These are phyloP conservation scores for Taiozyma sp. DNA, from an alignment of 1,139 yeast species.

Conservation along the genomic window DNA sequence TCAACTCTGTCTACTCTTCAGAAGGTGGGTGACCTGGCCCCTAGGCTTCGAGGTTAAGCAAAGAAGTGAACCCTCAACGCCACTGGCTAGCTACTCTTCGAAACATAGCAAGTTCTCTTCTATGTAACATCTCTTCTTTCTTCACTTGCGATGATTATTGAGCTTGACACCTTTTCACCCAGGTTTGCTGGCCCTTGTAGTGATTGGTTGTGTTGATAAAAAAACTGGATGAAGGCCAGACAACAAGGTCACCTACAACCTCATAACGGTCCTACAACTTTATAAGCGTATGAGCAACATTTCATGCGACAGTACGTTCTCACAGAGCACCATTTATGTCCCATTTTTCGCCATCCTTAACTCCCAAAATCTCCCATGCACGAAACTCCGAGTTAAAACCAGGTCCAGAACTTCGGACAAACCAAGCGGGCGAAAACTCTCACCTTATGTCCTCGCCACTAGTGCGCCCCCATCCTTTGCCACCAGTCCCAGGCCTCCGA, in stretches of 20 bases:
- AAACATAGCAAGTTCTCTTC: not conserved
- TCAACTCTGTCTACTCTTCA: not conserved
- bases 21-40: not conserved
- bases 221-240: not conserved
- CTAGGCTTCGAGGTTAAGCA: not conserved
- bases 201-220: not conserved
- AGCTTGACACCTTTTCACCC: not conserved
- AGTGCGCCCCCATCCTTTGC: not conserved
- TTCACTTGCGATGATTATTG: not conserved
- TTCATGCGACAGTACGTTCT: too few relatives aligned
- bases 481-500: not conserved
- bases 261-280: too few relatives aligned
- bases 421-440: not conserved
- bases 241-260: too few relatives aligned
- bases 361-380: not conserved
- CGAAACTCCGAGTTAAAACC: not conserved
- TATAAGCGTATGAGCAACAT: too few relatives aligned
- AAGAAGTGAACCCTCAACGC: not conserved
- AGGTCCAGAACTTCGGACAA: not conserved
- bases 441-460: not conserved
- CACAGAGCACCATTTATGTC: not conserved
- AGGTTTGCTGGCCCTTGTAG: not conserved
- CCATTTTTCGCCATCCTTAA: not conserved
- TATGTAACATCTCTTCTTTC: not conserved
- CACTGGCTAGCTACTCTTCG: not conserved